These are phyloP conservation scores for Trichosporon sp. DNA, from an alignment of 1,284 basidiomycete genomes.

Conservation along the genomic window DNA sequence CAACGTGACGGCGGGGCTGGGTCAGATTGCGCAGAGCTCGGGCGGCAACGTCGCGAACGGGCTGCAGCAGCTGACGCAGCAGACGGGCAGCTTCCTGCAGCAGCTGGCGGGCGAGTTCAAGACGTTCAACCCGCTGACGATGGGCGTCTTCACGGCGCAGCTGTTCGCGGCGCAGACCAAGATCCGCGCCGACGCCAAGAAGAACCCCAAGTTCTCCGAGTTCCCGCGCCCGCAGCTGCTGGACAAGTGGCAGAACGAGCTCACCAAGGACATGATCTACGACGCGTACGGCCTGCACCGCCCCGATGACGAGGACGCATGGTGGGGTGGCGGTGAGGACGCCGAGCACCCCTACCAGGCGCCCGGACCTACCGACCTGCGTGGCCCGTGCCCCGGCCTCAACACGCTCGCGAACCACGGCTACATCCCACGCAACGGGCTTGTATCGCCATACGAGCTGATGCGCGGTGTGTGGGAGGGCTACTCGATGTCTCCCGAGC, in stretches of 20 bases:
- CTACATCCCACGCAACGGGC: conserved; percentile 30
- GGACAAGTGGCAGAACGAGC: neutral
- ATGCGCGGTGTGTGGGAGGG: conserved; percentile 5
- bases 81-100: no score
- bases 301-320: neutral
- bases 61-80: no score
- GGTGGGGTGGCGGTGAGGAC: conserved; percentile 11
- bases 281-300: neutral
- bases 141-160: no score
- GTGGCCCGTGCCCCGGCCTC: conserved; percentile 42
- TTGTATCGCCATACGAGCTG: conserved; percentile 29
- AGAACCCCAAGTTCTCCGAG: neutral
- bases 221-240: neutral
- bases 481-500: conserved; percentile 6
- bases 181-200: neutral
- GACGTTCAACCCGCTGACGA: no score
- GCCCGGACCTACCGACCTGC: conserved; percentile 8
- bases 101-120: no score
- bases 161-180: no score
- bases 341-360: conserved; percentile 24
- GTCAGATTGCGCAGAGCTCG: no score
- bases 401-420: conserved; percentile 42
- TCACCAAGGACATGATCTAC: neutral
- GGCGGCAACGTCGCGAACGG: no score
- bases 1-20: no score